These are phyloP conservation scores for Penicillium pancosmium DNA, from an alignment of 495 filamentous ascomycete genomes.

Conservation along the genomic window DNA sequence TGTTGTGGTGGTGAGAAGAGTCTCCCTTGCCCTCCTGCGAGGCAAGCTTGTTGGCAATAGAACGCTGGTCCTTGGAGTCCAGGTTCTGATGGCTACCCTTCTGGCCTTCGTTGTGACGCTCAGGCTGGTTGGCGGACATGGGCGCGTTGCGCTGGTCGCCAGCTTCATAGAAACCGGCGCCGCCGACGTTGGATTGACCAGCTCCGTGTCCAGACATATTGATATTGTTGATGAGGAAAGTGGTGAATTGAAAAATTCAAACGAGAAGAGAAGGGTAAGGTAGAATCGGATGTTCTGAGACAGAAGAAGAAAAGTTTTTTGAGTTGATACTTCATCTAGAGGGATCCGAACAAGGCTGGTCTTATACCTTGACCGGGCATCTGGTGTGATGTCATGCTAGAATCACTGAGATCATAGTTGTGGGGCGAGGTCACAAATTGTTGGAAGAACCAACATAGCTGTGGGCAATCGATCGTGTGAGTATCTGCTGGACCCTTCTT, in stretches of 20 bases:
- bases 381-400: constrained; percentile 38
- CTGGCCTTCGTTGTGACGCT: constrained; percentile 69
- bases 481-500: constrained; percentile 15
- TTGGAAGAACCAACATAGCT: constrained; percentile 10
- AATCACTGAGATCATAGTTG: constrained; percentile 42
- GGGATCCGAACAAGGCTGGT: background rate
- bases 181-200: constrained; percentile 57
- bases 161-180: constrained; percentile 56
- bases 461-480: constrained; percentile 8
- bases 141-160: constrained; percentile 73
- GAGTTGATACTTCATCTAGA: background rate
- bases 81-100: constrained; percentile 64
- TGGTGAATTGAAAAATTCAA: background rate
- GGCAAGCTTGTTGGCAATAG: constrained; percentile 76
- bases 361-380: constrained; percentile 22
- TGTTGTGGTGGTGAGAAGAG: constrained; percentile 35
- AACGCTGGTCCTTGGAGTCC: constrained; percentile 80
- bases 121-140: constrained; percentile 48
- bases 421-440: constrained; percentile 27
- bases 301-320: background rate
- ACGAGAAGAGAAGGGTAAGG: constrained; percentile 2
- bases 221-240: constrained; percentile 10
- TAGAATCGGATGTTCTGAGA: background rate
- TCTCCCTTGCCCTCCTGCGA: constrained; percentile 53
- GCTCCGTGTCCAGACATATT: constrained; percentile 25